phyloP scores from a whole-genome alignment of 345 rosid species.

The Citrus sp. region DNA sequence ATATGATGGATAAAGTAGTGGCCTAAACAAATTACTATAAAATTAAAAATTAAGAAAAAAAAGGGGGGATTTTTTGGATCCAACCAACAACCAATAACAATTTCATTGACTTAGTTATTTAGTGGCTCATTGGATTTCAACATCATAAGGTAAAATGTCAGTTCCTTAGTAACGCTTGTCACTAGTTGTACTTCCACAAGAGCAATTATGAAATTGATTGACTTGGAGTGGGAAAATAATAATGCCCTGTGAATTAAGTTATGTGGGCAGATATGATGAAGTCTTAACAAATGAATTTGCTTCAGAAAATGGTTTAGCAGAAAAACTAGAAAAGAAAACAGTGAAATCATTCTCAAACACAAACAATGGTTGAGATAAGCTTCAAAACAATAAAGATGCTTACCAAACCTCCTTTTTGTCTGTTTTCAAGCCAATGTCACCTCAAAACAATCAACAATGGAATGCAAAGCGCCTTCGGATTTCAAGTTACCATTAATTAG shows the following conservation, averaged over 20 bases:
- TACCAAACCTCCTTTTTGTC: neutral
- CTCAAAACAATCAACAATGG: neutral
- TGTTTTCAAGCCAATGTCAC: neutral
- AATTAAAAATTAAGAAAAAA: too few relatives aligned
- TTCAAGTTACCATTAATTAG: neutral
- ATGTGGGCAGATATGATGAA: neutral
- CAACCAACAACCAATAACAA: neutral
- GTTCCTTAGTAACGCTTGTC: neutral
- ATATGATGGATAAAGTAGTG: neutral
- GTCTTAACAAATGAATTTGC: neutral
- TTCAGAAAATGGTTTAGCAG: neutral
- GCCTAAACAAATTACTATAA: neutral
- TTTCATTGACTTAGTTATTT: neutral
- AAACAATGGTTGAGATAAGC: neutral
- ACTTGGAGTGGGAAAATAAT: neutral
- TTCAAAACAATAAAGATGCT: neutral
- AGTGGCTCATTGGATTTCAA: neutral
- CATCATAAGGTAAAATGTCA: neutral
- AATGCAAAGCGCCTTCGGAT: neutral
- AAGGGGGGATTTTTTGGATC: neutral
- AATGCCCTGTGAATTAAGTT: neutral
- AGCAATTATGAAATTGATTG: neutral
- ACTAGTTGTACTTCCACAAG: neutral
- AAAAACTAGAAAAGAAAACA: neutral
- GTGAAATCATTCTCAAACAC: neutral